Conservation (phyloP, 2,329 filamentous ascomycete species). For the Trichoderma arundinaceum region DNA sequence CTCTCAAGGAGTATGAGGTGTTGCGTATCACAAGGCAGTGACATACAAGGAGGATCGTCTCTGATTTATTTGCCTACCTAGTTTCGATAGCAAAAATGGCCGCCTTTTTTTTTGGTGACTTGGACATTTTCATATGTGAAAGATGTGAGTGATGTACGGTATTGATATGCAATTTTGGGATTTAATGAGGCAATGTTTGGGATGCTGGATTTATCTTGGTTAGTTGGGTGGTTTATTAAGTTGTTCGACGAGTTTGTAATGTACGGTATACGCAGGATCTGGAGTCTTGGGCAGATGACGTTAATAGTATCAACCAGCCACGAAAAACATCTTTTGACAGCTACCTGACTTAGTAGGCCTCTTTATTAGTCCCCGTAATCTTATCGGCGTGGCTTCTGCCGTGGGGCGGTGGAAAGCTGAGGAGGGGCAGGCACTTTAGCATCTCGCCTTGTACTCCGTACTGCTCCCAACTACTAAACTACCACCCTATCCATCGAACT, state of each 20-base stretch:
- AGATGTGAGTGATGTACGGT: neutral
- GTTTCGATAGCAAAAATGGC: constrained; percentile 38
- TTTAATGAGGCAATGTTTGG: neutral
- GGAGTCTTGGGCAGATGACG: too few species aligned
- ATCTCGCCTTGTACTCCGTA: neutral
- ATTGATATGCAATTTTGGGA: too few species aligned
- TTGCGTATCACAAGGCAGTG: constrained; percentile 32
- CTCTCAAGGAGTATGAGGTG: constrained; percentile 11
- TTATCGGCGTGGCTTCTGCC: neutral
- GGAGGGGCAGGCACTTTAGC: neutral
- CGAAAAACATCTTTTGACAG: too few species aligned
- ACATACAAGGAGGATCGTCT: constrained; percentile 33
- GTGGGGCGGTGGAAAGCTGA: neutral
- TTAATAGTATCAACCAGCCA: too few species aligned
- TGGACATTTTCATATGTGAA: constrained; percentile 7
- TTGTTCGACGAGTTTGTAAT: neutral
- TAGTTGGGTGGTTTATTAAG: too few species aligned
- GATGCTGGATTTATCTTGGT: neutral
- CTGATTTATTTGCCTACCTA: constrained; percentile 21
- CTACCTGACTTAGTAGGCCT: too few species aligned
- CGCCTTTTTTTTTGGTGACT: constrained; percentile 7
- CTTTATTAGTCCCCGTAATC: neutral
- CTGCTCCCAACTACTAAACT: too few species aligned
- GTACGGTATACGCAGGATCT: too few species aligned
- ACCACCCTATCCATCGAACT: neutral